Evolutionary conservation across 2,329 filamentous ascomycete species (phyloP), one percentile per base, ranked within the genome.

Genomic region (Rosellinia necatrix): DNA sequence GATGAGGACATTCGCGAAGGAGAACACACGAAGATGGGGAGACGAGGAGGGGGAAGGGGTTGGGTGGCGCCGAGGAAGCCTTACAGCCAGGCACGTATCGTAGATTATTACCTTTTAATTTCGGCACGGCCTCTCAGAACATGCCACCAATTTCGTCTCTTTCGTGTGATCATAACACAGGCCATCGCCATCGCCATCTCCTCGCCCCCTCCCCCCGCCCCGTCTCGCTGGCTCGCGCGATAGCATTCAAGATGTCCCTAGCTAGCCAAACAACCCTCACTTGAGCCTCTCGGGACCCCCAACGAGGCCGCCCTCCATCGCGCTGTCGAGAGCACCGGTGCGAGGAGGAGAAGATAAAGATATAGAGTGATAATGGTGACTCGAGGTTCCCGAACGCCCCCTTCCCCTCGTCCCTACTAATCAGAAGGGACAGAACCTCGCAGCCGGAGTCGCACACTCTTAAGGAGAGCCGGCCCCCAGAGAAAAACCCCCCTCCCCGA

Each of bases 1-100:
- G n/a, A n/a, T n/a, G n/a, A 50, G 37, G 47, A 47, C 44, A 56
- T 59, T n/a, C n/a, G n/a, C 49, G 53, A 47, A 41, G 27, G 42
- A 47, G 49, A 19, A 21, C 38, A 53, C 27, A 47, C 42, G 12
- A 46, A 46, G 37, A 27, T 27, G 40, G 44, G 37, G n/a, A n/a
- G n/a, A n/a, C n/a, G n/a, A n/a, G n/a, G n/a, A n/a, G n/a, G n/a
- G n/a, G n/a, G n/a, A n/a, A n/a, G n/a, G n/a, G n/a, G n/a, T n/a
- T n/a, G n/a, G 43, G 53, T 49, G 42, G 38, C 32, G 30, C 51
- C 47, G 40, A 44, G 35, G 19, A n/a, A 30, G 38, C 41, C 32
- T 46, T n/a, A n/a, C n/a, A n/a, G 34, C n/a, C n/a, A 42, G 7
- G 37, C 27, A 13, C 22, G 13, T 41, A 50, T 51, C 50, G 37